Conservation (phyloP, 805 yeast species). For the Grigorovia transvaalensis region DNA sequence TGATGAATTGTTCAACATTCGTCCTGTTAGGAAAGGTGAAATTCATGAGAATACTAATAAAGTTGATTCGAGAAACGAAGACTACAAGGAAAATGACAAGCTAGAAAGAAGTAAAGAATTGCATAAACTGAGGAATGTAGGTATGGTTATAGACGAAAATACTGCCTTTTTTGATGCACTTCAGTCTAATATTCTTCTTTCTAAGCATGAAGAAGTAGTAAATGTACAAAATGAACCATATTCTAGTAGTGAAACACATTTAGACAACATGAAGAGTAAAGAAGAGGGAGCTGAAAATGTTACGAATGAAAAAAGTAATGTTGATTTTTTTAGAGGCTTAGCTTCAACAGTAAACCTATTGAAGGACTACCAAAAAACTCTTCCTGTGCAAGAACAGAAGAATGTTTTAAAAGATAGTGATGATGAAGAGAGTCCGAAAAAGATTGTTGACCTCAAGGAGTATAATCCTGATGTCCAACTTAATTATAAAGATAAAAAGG, state of each 20-base stretch:
- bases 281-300: neutral
- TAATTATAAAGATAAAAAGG: conserved; percentile 54
- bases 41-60: neutral
- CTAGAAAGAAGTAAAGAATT: conserved; percentile 22
- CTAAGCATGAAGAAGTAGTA: neutral
- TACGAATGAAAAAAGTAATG: conserved; percentile 1
- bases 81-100: neutral
- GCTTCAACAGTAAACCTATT: conserved; percentile 23
- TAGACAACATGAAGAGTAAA: neutral
- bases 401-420: conserved; percentile 1
- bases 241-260: neutral
- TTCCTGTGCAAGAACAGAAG: conserved; percentile 6
- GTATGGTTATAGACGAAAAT: conserved; percentile 32
- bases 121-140: neutral
- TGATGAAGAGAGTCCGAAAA: neutral
- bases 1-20: neutral
- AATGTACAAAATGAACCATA: neutral
- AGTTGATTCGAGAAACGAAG: neutral
- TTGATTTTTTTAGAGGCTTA: conserved; percentile 21
- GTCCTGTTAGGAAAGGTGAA: neutral
- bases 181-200: conserved; percentile 1
- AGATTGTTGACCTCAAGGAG: conserved; percentile 13
- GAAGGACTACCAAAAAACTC: neutral
- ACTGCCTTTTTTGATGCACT: conserved; percentile 20
- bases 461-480: conserved; percentile 39